phyloP scores from a whole-genome alignment of 768 basidiomycete genomes.

The Cubamyces sp. region DNA sequence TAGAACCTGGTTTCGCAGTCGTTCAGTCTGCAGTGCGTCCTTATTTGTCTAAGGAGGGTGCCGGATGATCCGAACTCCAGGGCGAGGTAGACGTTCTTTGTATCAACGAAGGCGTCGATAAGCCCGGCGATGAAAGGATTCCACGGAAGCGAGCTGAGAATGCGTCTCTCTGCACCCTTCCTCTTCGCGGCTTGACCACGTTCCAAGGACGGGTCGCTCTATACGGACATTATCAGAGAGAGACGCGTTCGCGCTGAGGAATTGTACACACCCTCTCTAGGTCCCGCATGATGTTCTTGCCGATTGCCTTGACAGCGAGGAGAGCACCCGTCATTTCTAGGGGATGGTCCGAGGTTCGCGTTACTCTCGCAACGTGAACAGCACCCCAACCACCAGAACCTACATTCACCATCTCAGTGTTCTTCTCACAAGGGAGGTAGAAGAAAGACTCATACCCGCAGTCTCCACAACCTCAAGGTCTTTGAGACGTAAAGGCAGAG shows the following conservation, averaged over 20 bases:
- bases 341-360: conserved; percentile 32
- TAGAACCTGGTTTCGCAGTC: conserved; percentile 50
- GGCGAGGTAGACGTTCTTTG: conserved; percentile 51
- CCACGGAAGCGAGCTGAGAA: conserved; percentile 51
- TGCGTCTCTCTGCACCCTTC: conserved; percentile 44
- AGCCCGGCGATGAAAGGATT: conserved; percentile 56
- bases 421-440: not conserved
- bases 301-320: conserved; percentile 52
- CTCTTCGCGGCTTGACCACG: conserved; percentile 1
- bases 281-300: conserved; percentile 40
- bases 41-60: conserved; percentile 44
- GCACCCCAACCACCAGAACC: conserved; percentile 47
- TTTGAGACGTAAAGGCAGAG: not conserved
- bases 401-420: conserved; percentile 18
- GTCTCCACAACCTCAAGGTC: not conserved
- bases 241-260: not conserved
- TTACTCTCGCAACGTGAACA: conserved; percentile 47
- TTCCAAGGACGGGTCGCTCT: conserved; percentile 14
- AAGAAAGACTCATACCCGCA: not conserved
- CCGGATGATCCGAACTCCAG: conserved; percentile 55
- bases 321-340: conserved; percentile 42
- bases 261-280: conserved; percentile 35
- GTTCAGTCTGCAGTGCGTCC: conserved; percentile 36
- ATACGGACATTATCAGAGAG: not conserved
- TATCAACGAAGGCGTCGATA: conserved; percentile 50